Base-by-base conservation (phyloP, 2,329 filamentous ascomycete species). In the Beauveria caledonica region DNA sequence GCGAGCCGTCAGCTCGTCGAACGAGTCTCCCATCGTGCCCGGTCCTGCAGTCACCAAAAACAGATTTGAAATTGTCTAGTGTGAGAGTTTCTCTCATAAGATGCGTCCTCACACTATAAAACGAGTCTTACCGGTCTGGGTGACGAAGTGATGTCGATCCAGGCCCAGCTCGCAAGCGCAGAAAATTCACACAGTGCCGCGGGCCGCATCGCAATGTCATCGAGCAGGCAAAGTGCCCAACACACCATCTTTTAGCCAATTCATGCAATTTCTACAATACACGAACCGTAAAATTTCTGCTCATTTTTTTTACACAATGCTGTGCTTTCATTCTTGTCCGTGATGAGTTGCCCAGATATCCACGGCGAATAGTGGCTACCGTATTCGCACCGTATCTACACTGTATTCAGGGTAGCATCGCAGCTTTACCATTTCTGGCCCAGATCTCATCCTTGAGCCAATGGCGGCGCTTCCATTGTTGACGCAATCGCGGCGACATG, bases 1-100 rank as follows among this genome's bases (percentile, higher is more conserved):
- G 2, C 67, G 70, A 36, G 72, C 67, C 0, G 80, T 80, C 54
- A 71, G 73, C 39, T 69, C 63, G 9, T 77, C 67, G 60, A 83
- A 85, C 11, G 72, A 85, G 17, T 72, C 70, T 15, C 67, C 64
- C 73, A 75, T 74, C 40, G 17, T 57, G 36, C 13, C 19, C 6
- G 10, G 29, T 13, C 19, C 11, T 21, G 29, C 39, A 45, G 21
- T 25, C 52, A 29, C 52, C 10, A 25, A 52, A 7, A 19, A 33
- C 21, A 19, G 1, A 3, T 15, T 36, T 36, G 13, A 19, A 25
- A 29, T 3, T n/a, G 50, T 36, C 13, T 40, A 21, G 11, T 9
- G 29, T 33, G 25, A 5, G 25, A 50, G 25, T 3, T 44, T 1
- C 7, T 8, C 15, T n/a, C 15, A 9, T 53, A 21, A n/a, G 5